Conservation (phyloP, 768 basidiomycete genomes). For the Chiua virens region DNA sequence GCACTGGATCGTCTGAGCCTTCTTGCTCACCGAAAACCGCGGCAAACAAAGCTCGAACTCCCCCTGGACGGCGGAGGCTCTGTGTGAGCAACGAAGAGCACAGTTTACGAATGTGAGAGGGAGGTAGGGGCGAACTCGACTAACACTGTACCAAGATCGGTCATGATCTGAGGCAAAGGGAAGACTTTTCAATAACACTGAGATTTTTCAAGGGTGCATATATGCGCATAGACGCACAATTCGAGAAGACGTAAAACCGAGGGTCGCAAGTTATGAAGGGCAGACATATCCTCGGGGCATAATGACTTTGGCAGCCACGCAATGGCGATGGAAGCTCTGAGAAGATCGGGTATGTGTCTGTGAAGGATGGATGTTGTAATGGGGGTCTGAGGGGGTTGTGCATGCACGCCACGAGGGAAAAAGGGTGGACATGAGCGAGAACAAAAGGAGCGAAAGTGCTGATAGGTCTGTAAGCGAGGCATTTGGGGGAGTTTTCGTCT, state of each 20-base stretch:
- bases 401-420: slow-evolving; percentile 54
- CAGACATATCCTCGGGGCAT: slow-evolving; percentile 36
- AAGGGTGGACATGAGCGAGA: slow-evolving; percentile 47
- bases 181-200: slow-evolving; percentile 39
- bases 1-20: slow-evolving; percentile 45
- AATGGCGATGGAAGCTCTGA: slow-evolving; percentile 59
- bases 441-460: slow-evolving; percentile 42
- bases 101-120: slow-evolving; percentile 54
- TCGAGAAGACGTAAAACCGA: slow-evolving; percentile 56
- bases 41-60: slow-evolving; percentile 65
- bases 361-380: slow-evolving; percentile 60
- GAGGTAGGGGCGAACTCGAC: slow-evolving; percentile 40
- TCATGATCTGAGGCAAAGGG: slow-evolving; percentile 63
- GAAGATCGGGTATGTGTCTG: slow-evolving; percentile 56
- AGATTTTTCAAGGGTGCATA: slow-evolving; percentile 8
- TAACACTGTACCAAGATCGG: slow-evolving; percentile 61
- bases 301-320: slow-evolving; percentile 71
- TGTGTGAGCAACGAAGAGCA: slow-evolving; percentile 65
- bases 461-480: slow-evolving; percentile 42
- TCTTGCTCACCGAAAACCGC: slow-evolving; percentile 70
- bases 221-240: slow-evolving; percentile 48
- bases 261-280: slow-evolving; percentile 49
- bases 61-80: slow-evolving; percentile 69
- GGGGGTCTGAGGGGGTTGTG: slow-evolving; percentile 52
- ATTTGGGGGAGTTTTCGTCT: slow-evolving; percentile 31